Evolutionary conservation across 441 rosid species (phyloP), one percentile per base, ranked within the genome.

Genomic region (Biscutella auriculata): DNA sequence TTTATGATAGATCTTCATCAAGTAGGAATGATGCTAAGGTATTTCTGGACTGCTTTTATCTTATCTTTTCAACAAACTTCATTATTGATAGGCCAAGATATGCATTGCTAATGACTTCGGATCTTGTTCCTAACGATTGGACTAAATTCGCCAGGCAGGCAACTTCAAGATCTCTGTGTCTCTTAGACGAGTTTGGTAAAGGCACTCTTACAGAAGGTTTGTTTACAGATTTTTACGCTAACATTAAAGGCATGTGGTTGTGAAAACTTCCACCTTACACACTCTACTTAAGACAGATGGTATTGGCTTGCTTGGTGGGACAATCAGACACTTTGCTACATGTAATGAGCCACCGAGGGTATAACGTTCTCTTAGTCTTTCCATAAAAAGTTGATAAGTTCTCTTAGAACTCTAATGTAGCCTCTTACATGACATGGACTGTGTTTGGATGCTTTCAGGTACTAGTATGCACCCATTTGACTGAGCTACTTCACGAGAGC

Each of bases 151-250:
- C 74, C 78, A 89, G 99, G 86, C 97, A 81, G 77, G 83, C 97
- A 73, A 89, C 99, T 71, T 79, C 96, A 56, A 77, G 73, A 72
- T 93, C 97, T 44, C 75, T 93, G 65, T 93, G 99, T 68, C 77
- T 93, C 61, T 45, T 93, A 71, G 99, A 93, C 66, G 99, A 93
- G 76, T 93, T 93, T 79, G 99, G 99, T 65, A 93, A 93, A 87
- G 99, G 99, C 50, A 89, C 99, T 66, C 91, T 93, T 12, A 79
- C 87, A 50, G 95, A 93, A 87, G 99, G 99, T n/a, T n/a, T n/a
- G n/a, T n/a, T n/a, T 93, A 48, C 36, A 4, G 25, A 54, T 21
- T 54, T 37, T 5, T 34, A 10, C 6, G 49, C 17, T 32, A 44
- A 27, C 35, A 30, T 15, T 8, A 32, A 7, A 40, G 32, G 43